Evolutionary conservation across 2,329 filamentous ascomycete species (phyloP), one percentile per base, ranked within the genome.

Genomic region (Bimuria novae-zelandiae): DNA sequence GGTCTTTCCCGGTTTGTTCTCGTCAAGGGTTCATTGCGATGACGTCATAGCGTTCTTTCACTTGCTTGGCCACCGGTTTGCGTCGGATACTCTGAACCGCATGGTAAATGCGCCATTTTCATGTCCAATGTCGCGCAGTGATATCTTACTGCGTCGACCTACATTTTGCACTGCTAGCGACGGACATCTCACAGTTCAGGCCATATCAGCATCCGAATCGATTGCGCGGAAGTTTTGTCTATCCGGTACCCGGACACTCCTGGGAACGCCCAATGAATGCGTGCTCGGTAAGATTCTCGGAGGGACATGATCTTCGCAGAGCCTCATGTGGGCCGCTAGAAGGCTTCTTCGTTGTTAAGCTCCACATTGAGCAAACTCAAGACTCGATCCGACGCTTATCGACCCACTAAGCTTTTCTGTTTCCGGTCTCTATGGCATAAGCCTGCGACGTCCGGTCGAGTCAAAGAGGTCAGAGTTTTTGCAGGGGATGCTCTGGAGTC

Each of bases 241-340:
- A 43, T 30, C 37, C n/a, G n/a, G 17, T 27, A 25, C 14, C 42
- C 22, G 17, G 29, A 21, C 7, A 22, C 7, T 19, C 4, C 8
- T n/a, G 27, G 32, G n/a, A 44, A 3, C 7, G 11, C 29, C 41
- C 42, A 44, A 44, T 44, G 17, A 35, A 17, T 23, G 11, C 10
- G 16, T 7, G 32, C 33, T 39, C 61, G 61, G 64, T 42, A 27
- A 43, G 50, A 61, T 56, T 59, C 22, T 61, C 54, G 59, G 62
- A 44, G 51, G 16, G 33, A 59, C 36, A 27, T 36, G 50, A 57
- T 59, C 50, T 47, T 42, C 54, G 54, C 58, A 66, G 63, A 68
- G 63, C 62, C 62, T 53, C 63, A 66, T 57, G 64, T 65, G 64
- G 63, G 59, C 49, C 60, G 51, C 63, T 67, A 68, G 62, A 68